phyloP scores from a whole-genome alignment of 1,284 basidiomycete species.

The Austroboletus olivaceoglutinosus region DNA sequence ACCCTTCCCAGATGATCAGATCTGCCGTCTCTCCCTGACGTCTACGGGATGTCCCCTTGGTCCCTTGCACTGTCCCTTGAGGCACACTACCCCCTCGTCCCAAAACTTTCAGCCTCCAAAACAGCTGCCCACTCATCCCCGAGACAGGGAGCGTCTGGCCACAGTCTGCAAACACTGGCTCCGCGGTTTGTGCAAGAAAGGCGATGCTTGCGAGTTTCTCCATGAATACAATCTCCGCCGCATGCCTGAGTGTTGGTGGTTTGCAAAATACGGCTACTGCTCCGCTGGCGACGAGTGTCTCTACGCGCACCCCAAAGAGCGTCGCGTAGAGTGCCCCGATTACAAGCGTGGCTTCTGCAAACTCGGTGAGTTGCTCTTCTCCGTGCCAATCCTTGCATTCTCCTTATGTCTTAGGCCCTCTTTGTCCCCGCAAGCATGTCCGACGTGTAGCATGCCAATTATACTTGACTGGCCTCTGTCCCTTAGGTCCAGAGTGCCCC shows the following conservation, averaged over 20 bases:
- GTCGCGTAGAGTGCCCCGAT: slow-evolving; percentile 91
- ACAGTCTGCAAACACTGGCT: slow-evolving; percentile 99
- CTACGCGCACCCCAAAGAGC: slow-evolving; percentile 96
- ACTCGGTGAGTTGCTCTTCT: slow-evolving; percentile 56
- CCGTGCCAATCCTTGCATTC: not conserved
- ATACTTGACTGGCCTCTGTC: slow-evolving; percentile 95
- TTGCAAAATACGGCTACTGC: slow-evolving; percentile 97
- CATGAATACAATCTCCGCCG: slow-evolving; percentile 98
- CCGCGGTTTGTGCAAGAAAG: slow-evolving; percentile 97
- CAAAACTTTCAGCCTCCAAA: slow-evolving; percentile 88
- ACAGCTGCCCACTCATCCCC: slow-evolving; percentile 74
- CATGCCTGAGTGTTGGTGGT: slow-evolving; percentile 99
- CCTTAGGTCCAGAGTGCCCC: slow-evolving; percentile 87
- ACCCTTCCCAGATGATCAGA: slow-evolving; percentile 72
- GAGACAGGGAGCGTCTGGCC: slow-evolving; percentile 82
- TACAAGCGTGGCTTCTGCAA: slow-evolving; percentile 96
- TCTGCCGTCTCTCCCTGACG: slow-evolving; percentile 80
- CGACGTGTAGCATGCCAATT: slow-evolving; percentile 87
- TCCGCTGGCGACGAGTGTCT: slow-evolving; percentile 97
- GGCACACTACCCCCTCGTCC: slow-evolving; percentile 84
- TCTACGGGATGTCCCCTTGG: slow-evolving; percentile 86
- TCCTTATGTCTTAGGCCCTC: slow-evolving; percentile 59
- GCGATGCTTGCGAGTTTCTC: slow-evolving; percentile 96
- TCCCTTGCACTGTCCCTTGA: slow-evolving; percentile 80
- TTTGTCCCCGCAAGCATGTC: slow-evolving; percentile 91